Evolutionary conservation across 176 grass and related monocot genomes (phyloP), one percentile per base, ranked within the genome.

Genomic region (Oryza punctata): DNA sequence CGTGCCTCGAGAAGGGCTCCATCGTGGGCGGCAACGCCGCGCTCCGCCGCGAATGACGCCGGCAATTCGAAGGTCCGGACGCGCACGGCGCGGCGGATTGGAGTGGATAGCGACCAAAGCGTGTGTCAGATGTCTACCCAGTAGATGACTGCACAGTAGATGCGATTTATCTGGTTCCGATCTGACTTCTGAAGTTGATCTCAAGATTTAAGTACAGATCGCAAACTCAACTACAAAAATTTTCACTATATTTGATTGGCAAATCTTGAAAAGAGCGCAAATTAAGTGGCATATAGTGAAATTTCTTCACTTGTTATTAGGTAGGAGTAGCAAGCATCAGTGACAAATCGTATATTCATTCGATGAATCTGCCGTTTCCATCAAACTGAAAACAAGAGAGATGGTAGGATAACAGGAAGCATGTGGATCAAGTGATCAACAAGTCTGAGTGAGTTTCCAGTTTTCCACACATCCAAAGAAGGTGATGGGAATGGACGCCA

Each of bases 1-100:
- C 60, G 54, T 83, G 92, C 64, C 84, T 35, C 6, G 87, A 85
- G 65, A 88, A 91, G 46, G 86, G 75, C 27, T 27, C 73, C 91
- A 87, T 91, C 60, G n/a, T n/a, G 24, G 45, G 57, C 68, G 12
- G 54, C 30, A 61, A 61, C 52, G 40, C 59, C 29, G 35, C 32
- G 50, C 65, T 6, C 23, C 33, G 78, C 6, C 49, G 49, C 49
- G 16, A 52, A 52, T 19, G 18, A 6, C 50, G 18, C 50, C 67
- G 67, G 16, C 18, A 35, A 43, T 43, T 41, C 2, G 32, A 41
- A 41, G 67, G 18, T 9, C 67, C 32, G 19, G 67, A 70, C 4
- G 19, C 67, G 19, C 30, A 70, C 19, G 19, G 19, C 19, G 19
- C 19, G 32, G 19, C 18, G 18, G 57, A 61, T 78, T 46, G 16